Percentiles rank a stretch among this genome's conserved stretches.
Conservation (phyloP, 805 yeast genomes). For the Clavispora vitiphila region DNA sequence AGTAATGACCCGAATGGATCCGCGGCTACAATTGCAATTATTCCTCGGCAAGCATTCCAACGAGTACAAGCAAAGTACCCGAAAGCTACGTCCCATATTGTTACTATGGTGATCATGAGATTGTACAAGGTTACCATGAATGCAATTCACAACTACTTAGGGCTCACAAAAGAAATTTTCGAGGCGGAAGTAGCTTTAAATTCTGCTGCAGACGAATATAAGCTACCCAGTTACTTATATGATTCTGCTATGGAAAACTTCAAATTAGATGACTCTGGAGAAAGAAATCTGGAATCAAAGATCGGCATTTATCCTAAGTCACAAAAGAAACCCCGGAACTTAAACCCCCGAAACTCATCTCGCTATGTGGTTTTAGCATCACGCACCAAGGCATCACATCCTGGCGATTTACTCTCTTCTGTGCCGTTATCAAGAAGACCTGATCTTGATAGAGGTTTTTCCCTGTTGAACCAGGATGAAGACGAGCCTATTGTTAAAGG, state of each 20-base stretch:
- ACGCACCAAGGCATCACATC: constrained; percentile 54
- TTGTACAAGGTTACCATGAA: constrained; percentile 87
- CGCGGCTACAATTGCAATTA: constrained; percentile 82
- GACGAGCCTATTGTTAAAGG: background rate
- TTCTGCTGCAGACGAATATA: constrained; percentile 17
- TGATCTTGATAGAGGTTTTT: constrained; percentile 5
- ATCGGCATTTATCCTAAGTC: constrained; percentile 11
- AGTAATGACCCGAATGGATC: constrained; percentile 5
- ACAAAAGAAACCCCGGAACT: constrained; percentile 11
- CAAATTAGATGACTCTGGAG: constrained; percentile 5
- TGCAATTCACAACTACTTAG: constrained; percentile 82
- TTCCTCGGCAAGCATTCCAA: constrained; percentile 79
- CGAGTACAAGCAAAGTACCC: constrained; percentile 73
- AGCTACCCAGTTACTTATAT: constrained; percentile 59
- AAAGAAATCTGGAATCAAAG: constrained; percentile 7
- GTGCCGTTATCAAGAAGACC: constrained; percentile 60
- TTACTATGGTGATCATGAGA: constrained; percentile 84
- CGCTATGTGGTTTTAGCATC: constrained; percentile 46
- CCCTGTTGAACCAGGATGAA: background rate
- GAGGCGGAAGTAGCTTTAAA: constrained; percentile 71
- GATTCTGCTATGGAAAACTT: constrained; percentile 50
- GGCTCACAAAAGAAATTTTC: constrained; percentile 75
- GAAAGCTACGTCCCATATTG: constrained; percentile 86
- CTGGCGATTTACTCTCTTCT: constrained; percentile 80
- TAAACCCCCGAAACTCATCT: constrained; percentile 17